Evolutionary conservation across 495 filamentous ascomycete species (phyloP), one percentile per base, ranked within the genome.

Genomic region (Viridothelium virens): DNA sequence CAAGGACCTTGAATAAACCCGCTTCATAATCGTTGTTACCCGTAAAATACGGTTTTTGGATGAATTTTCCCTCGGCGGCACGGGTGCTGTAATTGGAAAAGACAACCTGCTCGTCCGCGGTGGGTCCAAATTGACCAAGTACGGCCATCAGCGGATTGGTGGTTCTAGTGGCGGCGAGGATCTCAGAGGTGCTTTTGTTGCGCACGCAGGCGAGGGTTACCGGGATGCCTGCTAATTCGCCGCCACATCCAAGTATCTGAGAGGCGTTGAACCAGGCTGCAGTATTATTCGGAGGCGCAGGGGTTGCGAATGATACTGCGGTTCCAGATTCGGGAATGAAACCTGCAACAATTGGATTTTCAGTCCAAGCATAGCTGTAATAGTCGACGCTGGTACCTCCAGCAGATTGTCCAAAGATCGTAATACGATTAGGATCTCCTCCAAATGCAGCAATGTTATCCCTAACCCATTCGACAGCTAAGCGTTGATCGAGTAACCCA

Each of bases 361-460:
- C 18, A 1, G 63, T 67, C 59, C 71, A 80, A 9, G 82, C 80
- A 67, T 82, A 87, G 12, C 78, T 73, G 67, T 79, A 84, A 71
- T 79, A 80, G 65, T 84, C 84, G 2, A 83, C 79, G 2, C 82
- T 75, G 9, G 78, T 69, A 25, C 77, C 78, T 5, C 84, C 83
- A 14, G 84, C 81, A 47, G 78, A 82, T 67, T 85, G 79, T 38
- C 85, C 86, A 68, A 80, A 82, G 48, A 87, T 76, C 1, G 76
- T 77, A 63, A 87, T 85, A 66, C 81, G 83, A 18, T 76, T 71
- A 3, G 86, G 46, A 67, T 82, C 78, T 33, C 81, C 81, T 63
- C 81, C 79, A 67, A 83, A 83, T 4, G 53, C 75, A 25, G 75
- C 81, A 62, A 90, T 88, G 69, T 90, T 89, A 67, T 84, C 81